Base-by-base conservation (phyloP, 257 asterid species). In the Capsicum rhomboideum region DNA sequence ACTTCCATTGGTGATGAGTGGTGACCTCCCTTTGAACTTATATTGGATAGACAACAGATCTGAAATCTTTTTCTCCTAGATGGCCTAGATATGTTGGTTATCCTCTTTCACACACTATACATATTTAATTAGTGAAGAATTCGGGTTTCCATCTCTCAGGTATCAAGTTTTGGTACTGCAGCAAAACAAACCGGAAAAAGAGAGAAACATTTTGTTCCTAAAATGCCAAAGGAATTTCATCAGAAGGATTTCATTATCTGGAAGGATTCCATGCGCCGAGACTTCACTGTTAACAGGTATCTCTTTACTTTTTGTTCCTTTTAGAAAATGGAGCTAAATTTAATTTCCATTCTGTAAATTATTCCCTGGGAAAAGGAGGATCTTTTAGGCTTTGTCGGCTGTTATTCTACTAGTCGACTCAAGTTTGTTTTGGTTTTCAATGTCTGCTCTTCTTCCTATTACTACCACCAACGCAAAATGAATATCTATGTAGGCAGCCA, bases 271-370 rank as follows among this genome's bases (percentile, higher is more conserved):
- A 87, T 91, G 94, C 90, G 64, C 66, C 92, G 99, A 81, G 99
- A 96, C 91, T 96, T 94, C 86, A 96, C 99, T 34, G 90, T 96
- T 78, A 96, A 96, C 92, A 91, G 98, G 98, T 96, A 78, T 16
- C 6, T 82, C 80, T 66, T 3, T 64, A 66, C 10, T 28, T 66
- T 46, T 50, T 64, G 49, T 66, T 82, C 64, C 61, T 53, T 58
- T 55, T 5, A 64, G 67, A 79, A 42, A 21, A 53, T 54, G 68
- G 71, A 79, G 68, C 69, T 52, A 79, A 79, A 29, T 31, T 50
- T 68, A 9, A 0, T 68, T 68, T 34, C 16, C 37, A 20, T 37
- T 37, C 17, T 69, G 17, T 23, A 49, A 23, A 46, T 74, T 74
- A 74, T 46, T 74, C 59, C 59, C 23, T 46, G 23, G 42, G 79